Percentiles rank a stretch among this genome's conserved stretches.
phyloP scores from a whole-genome alignment of 2,329 filamentous ascomycete species.

The Xylariaceae sp. region DNA sequence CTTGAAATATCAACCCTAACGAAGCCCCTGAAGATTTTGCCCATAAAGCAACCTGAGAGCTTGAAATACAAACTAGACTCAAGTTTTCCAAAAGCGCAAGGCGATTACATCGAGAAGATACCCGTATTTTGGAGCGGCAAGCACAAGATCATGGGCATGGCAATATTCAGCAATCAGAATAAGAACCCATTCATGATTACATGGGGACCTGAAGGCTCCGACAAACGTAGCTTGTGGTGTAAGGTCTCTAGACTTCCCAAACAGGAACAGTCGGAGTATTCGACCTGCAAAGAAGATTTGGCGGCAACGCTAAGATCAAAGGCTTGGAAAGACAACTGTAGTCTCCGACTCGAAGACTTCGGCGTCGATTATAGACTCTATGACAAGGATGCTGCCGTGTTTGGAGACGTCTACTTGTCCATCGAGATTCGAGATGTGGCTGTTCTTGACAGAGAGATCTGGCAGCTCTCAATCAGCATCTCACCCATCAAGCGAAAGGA shows the following conservation, averaged over 20 bases:
- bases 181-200: constrained; percentile 2
- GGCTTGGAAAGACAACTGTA: constrained; percentile 3
- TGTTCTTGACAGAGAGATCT: constrained; percentile 4
- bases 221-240: background rate
- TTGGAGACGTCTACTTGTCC: constrained; percentile 3
- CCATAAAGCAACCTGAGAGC: background rate
- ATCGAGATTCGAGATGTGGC: constrained; percentile 1
- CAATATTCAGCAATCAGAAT: constrained; percentile 6
- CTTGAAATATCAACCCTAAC: background rate
- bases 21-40: constrained; percentile 2
- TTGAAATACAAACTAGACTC: constrained; percentile 3
- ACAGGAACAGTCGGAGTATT: constrained; percentile 3
- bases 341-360: constrained; percentile 1
- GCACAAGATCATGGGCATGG: background rate
- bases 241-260: background rate
- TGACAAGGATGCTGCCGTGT: background rate
- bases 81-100: background rate
- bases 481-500: background rate
- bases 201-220: background rate
- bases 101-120: background rate
- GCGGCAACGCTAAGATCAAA: background rate
- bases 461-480: background rate
- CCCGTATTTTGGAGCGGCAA: background rate
- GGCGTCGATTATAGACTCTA: background rate
- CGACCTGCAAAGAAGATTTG: background rate